Conservation (phyloP, 768 basidiomycete genomes). For the Boletus barrowsii region DNA sequence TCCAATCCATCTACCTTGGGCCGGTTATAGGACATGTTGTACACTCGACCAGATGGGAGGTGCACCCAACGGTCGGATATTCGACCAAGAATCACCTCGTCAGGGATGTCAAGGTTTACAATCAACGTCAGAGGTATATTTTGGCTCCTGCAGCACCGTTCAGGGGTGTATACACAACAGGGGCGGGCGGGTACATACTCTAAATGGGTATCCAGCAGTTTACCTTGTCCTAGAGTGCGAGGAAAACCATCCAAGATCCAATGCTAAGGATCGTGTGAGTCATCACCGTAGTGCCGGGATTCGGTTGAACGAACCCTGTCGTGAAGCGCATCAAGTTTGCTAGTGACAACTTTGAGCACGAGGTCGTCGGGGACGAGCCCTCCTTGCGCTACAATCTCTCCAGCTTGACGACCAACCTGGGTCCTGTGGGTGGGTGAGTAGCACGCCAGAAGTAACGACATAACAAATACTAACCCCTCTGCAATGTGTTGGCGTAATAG, state of each 20-base stretch:
- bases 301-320: conserved; percentile 51
- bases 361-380: conserved; percentile 75
- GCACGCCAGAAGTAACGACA: neutral
- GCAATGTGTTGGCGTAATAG: conserved; percentile 81
- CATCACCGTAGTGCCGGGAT: neutral
- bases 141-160: conserved; percentile 44
- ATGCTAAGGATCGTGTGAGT: conserved; percentile 44
- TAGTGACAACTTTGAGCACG: conserved; percentile 73
- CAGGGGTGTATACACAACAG: neutral
- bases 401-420: conserved; percentile 68
- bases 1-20: conserved; percentile 79
- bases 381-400: conserved; percentile 76
- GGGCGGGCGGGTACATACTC: conserved; percentile 36
- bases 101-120: conserved; percentile 86
- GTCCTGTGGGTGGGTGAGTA: conserved; percentile 42
- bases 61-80: conserved; percentile 93
- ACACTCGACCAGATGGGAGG: conserved; percentile 82
- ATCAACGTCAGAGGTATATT: conserved; percentile 71
- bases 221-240: conserved; percentile 80
- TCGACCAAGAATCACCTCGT: conserved; percentile 77
- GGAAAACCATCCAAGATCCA: conserved; percentile 96
- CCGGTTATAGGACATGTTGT: conserved; percentile 85
- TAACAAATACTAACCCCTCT: conserved; percentile 36
- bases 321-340: conserved; percentile 61
- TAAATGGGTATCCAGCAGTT: conserved; percentile 73